Evolutionary conservation across 495 filamentous ascomycete genomes (phyloP).

Genomic region (Aspergillus wentii): DNA sequence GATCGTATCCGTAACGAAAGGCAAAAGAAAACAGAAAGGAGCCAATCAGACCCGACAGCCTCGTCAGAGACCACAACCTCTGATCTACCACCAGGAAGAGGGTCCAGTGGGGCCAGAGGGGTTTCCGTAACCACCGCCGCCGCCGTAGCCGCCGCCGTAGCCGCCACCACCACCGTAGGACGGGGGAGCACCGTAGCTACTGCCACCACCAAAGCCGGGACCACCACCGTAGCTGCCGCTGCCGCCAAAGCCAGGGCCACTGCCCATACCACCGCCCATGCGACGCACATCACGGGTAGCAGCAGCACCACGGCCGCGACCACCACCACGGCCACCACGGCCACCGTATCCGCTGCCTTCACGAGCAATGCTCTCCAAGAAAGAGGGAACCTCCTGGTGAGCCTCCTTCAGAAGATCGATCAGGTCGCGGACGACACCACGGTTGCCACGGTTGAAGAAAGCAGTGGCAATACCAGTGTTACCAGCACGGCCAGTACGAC

Average conservation of each 20-base stretch:
- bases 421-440: conserved; percentile 91
- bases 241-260: conserved; percentile 40
- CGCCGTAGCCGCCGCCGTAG: conserved; percentile 28
- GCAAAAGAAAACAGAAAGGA: conserved; percentile 37
- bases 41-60: conserved; percentile 42
- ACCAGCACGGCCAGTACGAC: conserved; percentile 98
- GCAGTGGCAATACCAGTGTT: conserved; percentile 98
- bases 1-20: conserved; percentile 41
- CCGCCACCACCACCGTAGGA: conserved; percentile 23
- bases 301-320: conserved; percentile 57
- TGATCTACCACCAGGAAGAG: conserved; percentile 91
- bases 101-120: conserved; percentile 76
- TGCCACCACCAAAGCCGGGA: conserved; percentile 44
- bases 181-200: conserved; percentile 42
- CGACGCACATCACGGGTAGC: conserved; percentile 91
- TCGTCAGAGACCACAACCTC: conserved; percentile 42
- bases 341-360: conserved; percentile 80
- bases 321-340: conserved; percentile 65
- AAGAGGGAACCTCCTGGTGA: conserved; percentile 90
- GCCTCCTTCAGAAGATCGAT: conserved; percentile 96
- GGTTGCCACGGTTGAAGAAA: conserved; percentile 99
- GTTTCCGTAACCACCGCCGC: conserved; percentile 70
- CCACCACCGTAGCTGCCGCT: conserved; percentile 48
- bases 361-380: conserved; percentile 94
- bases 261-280: conserved; percentile 38